Percentiles rank a stretch among this genome's conserved stretches.
These are phyloP conservation scores for Syncephalastrum sp. DNA, from an alignment of 371 early-diverging fungal genomes.

Conservation along the genomic window DNA sequence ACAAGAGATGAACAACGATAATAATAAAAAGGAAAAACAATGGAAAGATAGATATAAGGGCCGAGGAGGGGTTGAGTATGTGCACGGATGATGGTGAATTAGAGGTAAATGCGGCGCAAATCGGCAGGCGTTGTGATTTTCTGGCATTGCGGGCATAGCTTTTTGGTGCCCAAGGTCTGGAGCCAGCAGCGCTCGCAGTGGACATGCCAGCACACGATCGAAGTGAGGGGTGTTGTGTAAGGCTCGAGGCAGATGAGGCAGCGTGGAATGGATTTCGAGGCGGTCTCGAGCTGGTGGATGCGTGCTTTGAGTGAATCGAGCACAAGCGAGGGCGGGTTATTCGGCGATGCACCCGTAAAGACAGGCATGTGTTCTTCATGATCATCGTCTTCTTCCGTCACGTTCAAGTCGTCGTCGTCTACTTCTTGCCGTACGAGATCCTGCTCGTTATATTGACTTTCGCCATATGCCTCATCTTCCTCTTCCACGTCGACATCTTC, in stretches of 20 bases:
- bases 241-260: slow-evolving; percentile 86
- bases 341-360: background rate
- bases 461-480: slow-evolving; percentile 75
- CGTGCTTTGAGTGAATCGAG: slow-evolving; percentile 78
- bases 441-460: slow-evolving; percentile 70
- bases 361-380: no score
- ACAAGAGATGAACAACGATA: background rate
- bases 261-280: slow-evolving; percentile 52
- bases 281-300: slow-evolving; percentile 64
- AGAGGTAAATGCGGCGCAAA: slow-evolving; percentile 81
- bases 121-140: slow-evolving; percentile 85
- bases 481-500: slow-evolving; percentile 78
- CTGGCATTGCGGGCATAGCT: slow-evolving; percentile 90
- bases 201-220: slow-evolving; percentile 92
- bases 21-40: slow-evolving; percentile 8
- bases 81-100: slow-evolving; percentile 18
- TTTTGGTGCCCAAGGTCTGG: slow-evolving; percentile 80
- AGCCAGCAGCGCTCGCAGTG: slow-evolving; percentile 92
- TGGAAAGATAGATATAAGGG: slow-evolving; percentile 2
- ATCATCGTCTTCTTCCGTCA: background rate
- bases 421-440: slow-evolving; percentile 51
- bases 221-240: slow-evolving; percentile 71
- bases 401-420: slow-evolving; percentile 39
- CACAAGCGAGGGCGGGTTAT: slow-evolving; percentile 40
- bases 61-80: slow-evolving; percentile 2